Evolutionary conservation across 345 rosid genomes (phyloP).

Genomic region (Microthlaspi erraticum): DNA sequence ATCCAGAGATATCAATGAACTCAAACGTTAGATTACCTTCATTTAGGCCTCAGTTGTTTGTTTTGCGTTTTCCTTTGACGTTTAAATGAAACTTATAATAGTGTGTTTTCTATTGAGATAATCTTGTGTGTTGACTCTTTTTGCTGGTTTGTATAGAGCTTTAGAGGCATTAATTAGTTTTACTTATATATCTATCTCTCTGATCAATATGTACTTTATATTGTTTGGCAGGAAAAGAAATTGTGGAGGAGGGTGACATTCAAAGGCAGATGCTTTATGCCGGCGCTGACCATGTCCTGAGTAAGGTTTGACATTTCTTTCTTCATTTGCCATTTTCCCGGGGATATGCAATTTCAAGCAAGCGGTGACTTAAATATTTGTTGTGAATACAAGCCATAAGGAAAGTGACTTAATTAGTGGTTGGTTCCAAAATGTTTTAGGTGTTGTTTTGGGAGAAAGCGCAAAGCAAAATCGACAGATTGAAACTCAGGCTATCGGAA

Average conservation of each 20-base stretch:
- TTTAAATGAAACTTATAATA: background rate
- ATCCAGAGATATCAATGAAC: slow-evolving; percentile 17
- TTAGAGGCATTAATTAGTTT: background rate
- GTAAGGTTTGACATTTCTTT: slow-evolving; percentile 66
- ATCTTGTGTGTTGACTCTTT: slow-evolving; percentile 8
- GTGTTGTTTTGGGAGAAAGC: slow-evolving; percentile 68
- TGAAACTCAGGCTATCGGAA: slow-evolving; percentile 69
- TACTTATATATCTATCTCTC: background rate
- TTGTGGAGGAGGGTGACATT: slow-evolving; percentile 56
- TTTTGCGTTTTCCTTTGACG: slow-evolving; percentile 1
- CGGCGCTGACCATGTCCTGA: slow-evolving; percentile 70
- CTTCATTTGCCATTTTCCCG: slow-evolving; percentile 14
- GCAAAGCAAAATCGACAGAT: slow-evolving; percentile 62
- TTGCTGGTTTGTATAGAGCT: background rate
- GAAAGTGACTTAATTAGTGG: background rate
- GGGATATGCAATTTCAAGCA: slow-evolving; percentile 18
- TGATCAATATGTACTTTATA: background rate
- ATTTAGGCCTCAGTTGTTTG: background rate
- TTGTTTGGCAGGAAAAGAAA: slow-evolving; percentile 65
- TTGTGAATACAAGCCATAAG: background rate
- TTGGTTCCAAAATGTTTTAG: slow-evolving; percentile 52
- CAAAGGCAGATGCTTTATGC: slow-evolving; percentile 66
- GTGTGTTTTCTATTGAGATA: slow-evolving; percentile 14
- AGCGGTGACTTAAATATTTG: background rate
- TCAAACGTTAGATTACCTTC: slow-evolving; percentile 21